Conservation (phyloP, 495 filamentous ascomycete genomes). For the Rusavskia elegans region DNA sequence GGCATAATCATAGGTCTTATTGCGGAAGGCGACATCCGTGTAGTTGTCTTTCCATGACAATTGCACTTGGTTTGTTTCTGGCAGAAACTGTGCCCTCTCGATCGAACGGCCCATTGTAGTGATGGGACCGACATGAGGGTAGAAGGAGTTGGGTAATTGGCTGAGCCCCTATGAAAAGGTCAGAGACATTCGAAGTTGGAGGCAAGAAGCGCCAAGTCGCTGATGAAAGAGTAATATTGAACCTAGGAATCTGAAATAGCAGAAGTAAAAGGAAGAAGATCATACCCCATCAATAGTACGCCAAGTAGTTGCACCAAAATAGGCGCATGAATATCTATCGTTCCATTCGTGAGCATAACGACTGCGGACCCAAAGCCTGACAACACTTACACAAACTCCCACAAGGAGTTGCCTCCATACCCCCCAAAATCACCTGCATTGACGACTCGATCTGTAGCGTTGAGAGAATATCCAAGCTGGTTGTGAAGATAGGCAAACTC, state of each 20-base stretch:
- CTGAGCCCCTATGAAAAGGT: conserved; percentile 24
- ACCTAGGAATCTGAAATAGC: too few species aligned
- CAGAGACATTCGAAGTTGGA: background rate
- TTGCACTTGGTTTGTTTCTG: conserved; percentile 25
- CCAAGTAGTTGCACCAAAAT: conserved; percentile 44
- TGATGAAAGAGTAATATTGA: too few species aligned
- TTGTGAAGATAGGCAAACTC: conserved; percentile 47
- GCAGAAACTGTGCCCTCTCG: conserved; percentile 25
- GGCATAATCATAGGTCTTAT: conserved; percentile 45
- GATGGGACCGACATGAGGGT: conserved; percentile 36
- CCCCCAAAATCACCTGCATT: background rate
- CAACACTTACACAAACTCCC: conserved; percentile 17
- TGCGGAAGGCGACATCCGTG: conserved; percentile 25
- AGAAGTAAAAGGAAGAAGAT: conserved; percentile 5
- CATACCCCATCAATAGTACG: conserved; percentile 44
- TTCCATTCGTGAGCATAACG: conserved; percentile 8
- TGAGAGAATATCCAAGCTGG: conserved; percentile 33
- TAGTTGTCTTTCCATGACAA: conserved; percentile 31
- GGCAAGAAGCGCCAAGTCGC: too few species aligned
- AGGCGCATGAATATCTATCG: conserved; percentile 32
- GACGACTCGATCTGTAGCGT: conserved; percentile 32
- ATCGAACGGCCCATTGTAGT: conserved; percentile 39
- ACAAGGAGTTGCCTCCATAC: background rate
- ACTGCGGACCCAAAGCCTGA: background rate
- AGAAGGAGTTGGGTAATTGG: conserved; percentile 44